phyloP scores from a whole-genome alignment of 768 basidiomycete genomes.

The Suillus hirtellus region DNA sequence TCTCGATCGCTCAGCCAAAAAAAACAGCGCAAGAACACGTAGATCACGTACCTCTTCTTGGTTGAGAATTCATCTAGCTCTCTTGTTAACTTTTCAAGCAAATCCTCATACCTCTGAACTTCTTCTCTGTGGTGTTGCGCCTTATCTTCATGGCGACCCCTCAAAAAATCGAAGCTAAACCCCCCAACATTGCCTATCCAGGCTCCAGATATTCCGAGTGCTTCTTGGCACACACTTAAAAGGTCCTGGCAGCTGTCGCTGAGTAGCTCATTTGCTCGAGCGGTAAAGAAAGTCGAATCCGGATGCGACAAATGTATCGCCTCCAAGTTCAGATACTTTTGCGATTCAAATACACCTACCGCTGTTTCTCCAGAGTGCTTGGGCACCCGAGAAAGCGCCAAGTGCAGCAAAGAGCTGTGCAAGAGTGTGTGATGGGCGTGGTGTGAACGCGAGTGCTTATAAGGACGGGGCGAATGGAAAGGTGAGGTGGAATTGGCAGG shows the following conservation, averaged over 20 bases:
- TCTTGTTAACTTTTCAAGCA: constrained; percentile 37
- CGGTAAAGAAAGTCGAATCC: constrained; percentile 42
- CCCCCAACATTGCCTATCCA: constrained; percentile 51
- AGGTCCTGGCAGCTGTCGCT: constrained; percentile 55
- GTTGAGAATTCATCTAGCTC: constrained; percentile 48
- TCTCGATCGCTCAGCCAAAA: constrained; percentile 25
- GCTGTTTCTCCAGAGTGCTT: constrained; percentile 43
- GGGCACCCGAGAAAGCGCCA: constrained; percentile 32
- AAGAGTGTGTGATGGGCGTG: constrained; percentile 36
- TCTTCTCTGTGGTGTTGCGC: constrained; percentile 33
- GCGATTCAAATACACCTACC: constrained; percentile 75
- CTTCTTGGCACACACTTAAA: constrained; percentile 42
- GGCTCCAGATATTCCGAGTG: constrained; percentile 40
- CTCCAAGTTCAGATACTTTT: constrained; percentile 70
- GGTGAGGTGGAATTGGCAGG: constrained; percentile 16
- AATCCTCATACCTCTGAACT: constrained; percentile 38
- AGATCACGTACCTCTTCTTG: constrained; percentile 46
- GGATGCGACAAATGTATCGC: constrained; percentile 53
- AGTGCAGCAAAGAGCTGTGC: constrained; percentile 41
- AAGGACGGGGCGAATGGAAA: constrained; percentile 13
- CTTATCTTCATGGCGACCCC: constrained; percentile 29
- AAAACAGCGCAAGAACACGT: background rate
- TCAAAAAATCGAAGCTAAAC: constrained; percentile 40
- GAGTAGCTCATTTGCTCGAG: constrained; percentile 45
- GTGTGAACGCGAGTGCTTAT: constrained; percentile 23